These are phyloP conservation scores for Monosporozyma siamensis DNA, from an alignment of 805 yeast genomes.

Conservation along the genomic window DNA sequence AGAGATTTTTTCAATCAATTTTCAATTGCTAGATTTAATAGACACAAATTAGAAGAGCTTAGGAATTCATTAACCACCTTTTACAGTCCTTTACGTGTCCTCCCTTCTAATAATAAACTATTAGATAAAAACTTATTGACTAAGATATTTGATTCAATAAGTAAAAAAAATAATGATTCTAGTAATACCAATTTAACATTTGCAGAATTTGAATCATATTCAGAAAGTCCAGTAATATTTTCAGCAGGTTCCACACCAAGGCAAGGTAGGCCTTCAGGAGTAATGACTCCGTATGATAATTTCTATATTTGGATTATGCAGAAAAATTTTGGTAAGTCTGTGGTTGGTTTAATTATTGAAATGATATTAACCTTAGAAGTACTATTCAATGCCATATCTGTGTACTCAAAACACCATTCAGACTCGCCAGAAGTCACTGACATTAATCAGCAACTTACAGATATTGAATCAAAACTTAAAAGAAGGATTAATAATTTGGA, in stretches of 20 bases:
- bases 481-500: slow-evolving; percentile 29
- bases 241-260: slow-evolving; percentile 27
- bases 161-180: not conserved
- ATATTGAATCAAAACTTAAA: slow-evolving; percentile 13
- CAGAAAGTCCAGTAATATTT: not conserved
- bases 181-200: not conserved
- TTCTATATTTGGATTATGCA: slow-evolving; percentile 27
- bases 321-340: slow-evolving; percentile 26
- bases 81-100: slow-evolving; percentile 34
- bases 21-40: slow-evolving; percentile 30
- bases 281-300: slow-evolving; percentile 6
- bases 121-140: slow-evolving; percentile 9
- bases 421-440: slow-evolving; percentile 4
- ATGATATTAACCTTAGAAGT: slow-evolving; percentile 27
- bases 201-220: not conserved
- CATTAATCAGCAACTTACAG: slow-evolving; percentile 11
- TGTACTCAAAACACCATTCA: slow-evolving; percentile 2
- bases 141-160: not conserved
- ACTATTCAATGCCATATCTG: slow-evolving; percentile 13
- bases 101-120: slow-evolving; percentile 28
- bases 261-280: not conserved
- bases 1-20: slow-evolving; percentile 37
- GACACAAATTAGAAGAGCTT: slow-evolving; percentile 27
- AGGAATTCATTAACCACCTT: slow-evolving; percentile 37
- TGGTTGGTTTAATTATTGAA: slow-evolving; percentile 25